phyloP scores from a whole-genome alignment of 129 eudicot genomes.

The Flaveria ramosissima region DNA sequence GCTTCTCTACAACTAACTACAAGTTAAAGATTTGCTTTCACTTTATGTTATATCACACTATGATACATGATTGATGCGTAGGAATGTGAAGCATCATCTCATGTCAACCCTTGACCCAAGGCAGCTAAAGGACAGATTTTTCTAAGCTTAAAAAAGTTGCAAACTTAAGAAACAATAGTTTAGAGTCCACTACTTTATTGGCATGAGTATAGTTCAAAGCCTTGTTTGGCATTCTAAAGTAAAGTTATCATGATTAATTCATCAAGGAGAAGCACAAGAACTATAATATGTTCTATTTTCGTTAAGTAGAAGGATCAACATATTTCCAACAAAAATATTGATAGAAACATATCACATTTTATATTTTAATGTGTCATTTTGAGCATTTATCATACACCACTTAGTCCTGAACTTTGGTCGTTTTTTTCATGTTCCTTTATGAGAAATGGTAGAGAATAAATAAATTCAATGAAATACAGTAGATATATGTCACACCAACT shows the following conservation, averaged over 20 bases:
- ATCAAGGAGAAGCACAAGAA: background rate
- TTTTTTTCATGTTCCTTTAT: background rate
- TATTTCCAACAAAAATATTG: constrained; percentile 12
- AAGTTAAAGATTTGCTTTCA: background rate
- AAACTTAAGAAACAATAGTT: background rate
- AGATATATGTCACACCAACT: constrained; percentile 6
- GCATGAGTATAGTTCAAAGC: background rate
- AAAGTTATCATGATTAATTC: constrained; percentile 4
- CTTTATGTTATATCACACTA: constrained; percentile 10
- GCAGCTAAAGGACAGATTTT: background rate
- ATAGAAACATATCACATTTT: background rate
- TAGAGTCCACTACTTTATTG: constrained; percentile 1
- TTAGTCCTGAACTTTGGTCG: background rate
- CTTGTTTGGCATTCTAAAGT: background rate
- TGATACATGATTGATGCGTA: constrained; percentile 8
- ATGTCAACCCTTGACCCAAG: constrained; percentile 15
- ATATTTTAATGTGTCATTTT: background rate
- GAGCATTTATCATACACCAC: constrained; percentile 16
- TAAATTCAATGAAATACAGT: background rate
- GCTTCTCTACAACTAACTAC: constrained; percentile 9
- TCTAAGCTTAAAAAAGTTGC: constrained; percentile 9
- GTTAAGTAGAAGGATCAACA: background rate
- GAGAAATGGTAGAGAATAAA: constrained; percentile 7
- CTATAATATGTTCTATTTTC: background rate
- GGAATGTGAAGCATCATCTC: constrained; percentile 11